Percentiles rank a stretch among this genome's conserved stretches.
phyloP scores from a whole-genome alignment of 2,329 filamentous ascomycete genomes.

The Madurella mycetomatis region DNA sequence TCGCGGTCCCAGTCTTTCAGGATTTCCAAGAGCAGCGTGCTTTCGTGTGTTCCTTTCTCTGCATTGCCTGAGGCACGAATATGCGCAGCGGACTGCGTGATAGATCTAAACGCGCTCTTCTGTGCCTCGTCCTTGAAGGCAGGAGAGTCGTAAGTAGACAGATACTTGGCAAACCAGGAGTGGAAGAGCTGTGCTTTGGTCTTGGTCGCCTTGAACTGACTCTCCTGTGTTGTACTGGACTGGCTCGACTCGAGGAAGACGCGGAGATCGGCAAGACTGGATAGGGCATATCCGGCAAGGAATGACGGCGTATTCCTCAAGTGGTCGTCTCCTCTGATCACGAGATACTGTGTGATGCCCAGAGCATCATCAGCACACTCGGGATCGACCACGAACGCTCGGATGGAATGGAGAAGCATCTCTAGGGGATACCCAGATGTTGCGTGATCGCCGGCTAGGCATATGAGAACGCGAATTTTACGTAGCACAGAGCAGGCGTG shows the following conservation, averaged over 20 bases:
- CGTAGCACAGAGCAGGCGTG: slow-evolving; percentile 83
- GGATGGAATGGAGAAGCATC: slow-evolving; percentile 79
- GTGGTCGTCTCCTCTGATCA: slow-evolving; percentile 62
- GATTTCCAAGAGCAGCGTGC: slow-evolving; percentile 72
- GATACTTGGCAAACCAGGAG: slow-evolving; percentile 68
- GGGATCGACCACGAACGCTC: slow-evolving; percentile 72
- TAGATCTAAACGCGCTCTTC: slow-evolving; percentile 56
- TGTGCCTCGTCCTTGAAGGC: slow-evolving; percentile 46
- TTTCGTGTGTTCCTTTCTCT: slow-evolving; percentile 67
- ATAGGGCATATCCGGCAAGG: slow-evolving; percentile 73
- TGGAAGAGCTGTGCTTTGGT: slow-evolving; percentile 72
- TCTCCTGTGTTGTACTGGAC: slow-evolving; percentile 78
- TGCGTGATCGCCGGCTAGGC: slow-evolving; percentile 69
- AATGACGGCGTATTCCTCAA: slow-evolving; percentile 67
- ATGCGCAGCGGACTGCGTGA: slow-evolving; percentile 64
- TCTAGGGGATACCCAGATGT: slow-evolving; percentile 77
- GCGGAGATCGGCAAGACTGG: slow-evolving; percentile 72
- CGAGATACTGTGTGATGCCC: slow-evolving; percentile 79
- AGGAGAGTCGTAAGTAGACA: slow-evolving; percentile 58
- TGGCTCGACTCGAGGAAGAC: slow-evolving; percentile 71
- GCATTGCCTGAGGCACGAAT: slow-evolving; percentile 67
- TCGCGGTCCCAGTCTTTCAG: slow-evolving; percentile 65
- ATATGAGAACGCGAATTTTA: slow-evolving; percentile 77
- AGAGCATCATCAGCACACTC: slow-evolving; percentile 89
- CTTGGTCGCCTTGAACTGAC: slow-evolving; percentile 72